Evolutionary conservation across 2,329 filamentous ascomycete genomes (phyloP), one percentile per base, ranked within the genome.

Genomic region (Xylariaceae sp.): DNA sequence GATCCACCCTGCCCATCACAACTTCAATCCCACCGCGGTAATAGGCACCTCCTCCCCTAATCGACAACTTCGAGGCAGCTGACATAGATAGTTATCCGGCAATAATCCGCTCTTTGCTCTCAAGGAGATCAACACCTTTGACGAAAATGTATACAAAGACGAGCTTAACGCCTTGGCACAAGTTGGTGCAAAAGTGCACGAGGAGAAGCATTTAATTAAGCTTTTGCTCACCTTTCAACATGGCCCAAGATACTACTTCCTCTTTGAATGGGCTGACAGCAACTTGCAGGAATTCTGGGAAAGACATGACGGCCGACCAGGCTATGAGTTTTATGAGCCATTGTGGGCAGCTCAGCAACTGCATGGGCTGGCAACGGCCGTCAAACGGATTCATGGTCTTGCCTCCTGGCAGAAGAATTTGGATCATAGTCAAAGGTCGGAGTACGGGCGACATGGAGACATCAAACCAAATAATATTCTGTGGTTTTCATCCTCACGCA

Each of bases 241-340:
- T 22, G 42, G 42, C 4, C 1, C 19, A 8, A 44, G 35, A 25
- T 39, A 34, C 35, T 44, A 44, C 27, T 44, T 44, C 25, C 36
- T 44, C 11, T 44, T 44, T 16, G 42, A 44, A 32, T 44, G 42
- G 42, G 42, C 42, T 4, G 42, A 44, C 35, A 29, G 42, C 8
- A 32, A 44, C 35, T 14, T 44, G 10, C 12, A 20, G 17, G 42
- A 44, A 16, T 44, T 29, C 10, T 44, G 42, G 42, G 8, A 33
- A 14, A 23, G n/a, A 4, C n/a, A 38, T 22, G 11, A 6, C 22
- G 14, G 16, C 3, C 25, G 22, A 3, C n/a, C 42, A 4, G 10
- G 27, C 17, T 10, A 19, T 11, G 17, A 23, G n/a, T 20, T 23
- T 8, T 20, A n/a, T 11, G 35, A 39, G 20, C n/a, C 17, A 16